Evolutionary conservation across 768 basidiomycete genomes (phyloP), one percentile per base, ranked within the genome.

Genomic region (Crucibulum laeve): DNA sequence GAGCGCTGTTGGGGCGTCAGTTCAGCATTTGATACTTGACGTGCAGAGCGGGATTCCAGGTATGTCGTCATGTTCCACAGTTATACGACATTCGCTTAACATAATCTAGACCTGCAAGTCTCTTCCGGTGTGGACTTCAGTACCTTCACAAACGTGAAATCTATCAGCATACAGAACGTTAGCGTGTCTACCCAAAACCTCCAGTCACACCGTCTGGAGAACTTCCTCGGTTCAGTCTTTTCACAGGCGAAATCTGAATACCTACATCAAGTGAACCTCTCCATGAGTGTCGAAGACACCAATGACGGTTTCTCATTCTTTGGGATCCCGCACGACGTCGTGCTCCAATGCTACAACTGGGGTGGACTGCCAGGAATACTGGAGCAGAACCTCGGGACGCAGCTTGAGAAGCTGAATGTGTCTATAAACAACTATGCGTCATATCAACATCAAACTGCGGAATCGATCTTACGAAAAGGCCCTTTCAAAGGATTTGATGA

Each of bases 271-370:
- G 40, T 66, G 19, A 54, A 57, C 3, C 42, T 64, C 15, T 45
- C 51, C 3, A 47, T 60, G n/a, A 52, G 50, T 1, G 40, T 63
- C 5, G 49, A 53, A 33, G 23, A 25, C 23, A 48, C 53, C 2
- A 41, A 50, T 21, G 54, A 53, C 14, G 45, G 44, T 5, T 44
- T 54, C 24, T 45, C 51, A 3, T 61, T 57, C 45, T 57, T 58
- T 38, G 62, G 63, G 8, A 46, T 63, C 37, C 57, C 60, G 18
- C 60, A 60, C 36, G 47, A 58, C 38, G 44, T 54, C 4, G 44
- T 60, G 6, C 38, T 64, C 7, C 52, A 60, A 40, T 38, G 48
- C 4, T 61, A 56, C 44, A 53, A 50, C 42, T 66, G 63, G 62
- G 59, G 56, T 19, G 32, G 46, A 22, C 51, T 63, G 5, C 55